Evolutionary conservation across 768 basidiomycete genomes (phyloP).

Genomic region (Phanerochaete sordida): DNA sequence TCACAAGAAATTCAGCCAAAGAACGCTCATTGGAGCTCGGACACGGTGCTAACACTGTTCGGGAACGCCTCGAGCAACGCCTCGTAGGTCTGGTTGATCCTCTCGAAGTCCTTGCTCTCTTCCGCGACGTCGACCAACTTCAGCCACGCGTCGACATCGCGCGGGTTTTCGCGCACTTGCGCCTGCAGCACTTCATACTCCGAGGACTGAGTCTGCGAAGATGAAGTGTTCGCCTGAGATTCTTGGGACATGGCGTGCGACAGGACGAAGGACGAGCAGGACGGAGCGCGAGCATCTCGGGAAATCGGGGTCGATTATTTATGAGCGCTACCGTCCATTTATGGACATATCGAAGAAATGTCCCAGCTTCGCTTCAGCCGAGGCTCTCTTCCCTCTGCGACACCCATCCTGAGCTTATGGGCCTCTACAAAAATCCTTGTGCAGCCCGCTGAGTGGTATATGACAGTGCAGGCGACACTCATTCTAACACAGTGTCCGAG

Average conservation of each 20-base stretch:
- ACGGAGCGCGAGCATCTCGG: no score
- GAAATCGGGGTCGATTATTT: no score
- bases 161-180: slow-evolving; percentile 61
- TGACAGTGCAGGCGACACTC: no score
- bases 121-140: slow-evolving; percentile 76
- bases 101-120: slow-evolving; percentile 70
- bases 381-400: no score
- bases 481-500: no score
- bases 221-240: background rate
- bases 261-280: no score
- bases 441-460: no score
- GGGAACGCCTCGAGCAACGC: slow-evolving; percentile 82
- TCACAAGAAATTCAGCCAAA: slow-evolving; percentile 11
- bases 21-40: slow-evolving; percentile 23
- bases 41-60: slow-evolving; percentile 72
- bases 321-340: no score
- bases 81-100: slow-evolving; percentile 80
- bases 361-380: no score
- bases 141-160: slow-evolving; percentile 78
- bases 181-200: slow-evolving; percentile 66
- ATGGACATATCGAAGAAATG: no score
- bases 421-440: no score
- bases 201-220: slow-evolving; percentile 38
- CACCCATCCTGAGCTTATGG: no score
- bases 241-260: background rate